Percentiles rank a stretch among this genome's conserved stretches.
These are phyloP conservation scores for Apiospora pterosperma DNA, from an alignment of 2,329 filamentous ascomycete genomes.

Conservation along the genomic window DNA sequence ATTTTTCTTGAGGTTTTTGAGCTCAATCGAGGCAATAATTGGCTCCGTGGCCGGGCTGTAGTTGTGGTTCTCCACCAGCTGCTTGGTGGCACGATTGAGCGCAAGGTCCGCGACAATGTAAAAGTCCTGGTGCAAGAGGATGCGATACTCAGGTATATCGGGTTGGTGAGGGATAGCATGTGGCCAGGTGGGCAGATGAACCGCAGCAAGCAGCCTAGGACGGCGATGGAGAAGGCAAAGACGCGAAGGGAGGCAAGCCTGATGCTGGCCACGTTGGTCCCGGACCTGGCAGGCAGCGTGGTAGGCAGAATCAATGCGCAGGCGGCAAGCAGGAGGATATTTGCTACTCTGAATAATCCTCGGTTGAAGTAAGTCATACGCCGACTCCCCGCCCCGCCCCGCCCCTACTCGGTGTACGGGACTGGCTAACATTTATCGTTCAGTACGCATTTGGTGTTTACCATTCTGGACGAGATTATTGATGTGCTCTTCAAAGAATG, in stretches of 20 bases:
- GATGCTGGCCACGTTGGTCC: conserved; percentile 84
- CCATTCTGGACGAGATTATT: conserved; percentile 67
- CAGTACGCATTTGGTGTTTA: conserved; percentile 68
- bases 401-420: neutral
- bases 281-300: conserved; percentile 87
- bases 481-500: conserved; percentile 56
- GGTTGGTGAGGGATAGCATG: conserved; percentile 69
- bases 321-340: conserved; percentile 81
- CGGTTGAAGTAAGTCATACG: conserved; percentile 72
- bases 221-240: conserved; percentile 68
- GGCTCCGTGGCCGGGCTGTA: conserved; percentile 91
- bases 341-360: conserved; percentile 88
- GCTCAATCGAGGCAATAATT: conserved; percentile 91
- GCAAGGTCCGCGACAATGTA: conserved; percentile 85
- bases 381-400: neutral
- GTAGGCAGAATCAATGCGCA: conserved; percentile 91
- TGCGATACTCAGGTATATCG: conserved; percentile 71
- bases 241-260: conserved; percentile 84
- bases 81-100: conserved; percentile 91
- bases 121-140: conserved; percentile 74
- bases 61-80: conserved; percentile 96
- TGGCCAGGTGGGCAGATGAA: conserved; percentile 71
- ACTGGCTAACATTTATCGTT: neutral
- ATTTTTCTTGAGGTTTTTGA: conserved; percentile 96
- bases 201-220: conserved; percentile 53